Conservation (phyloP, 2,329 filamentous ascomycete genomes). For the Fusarium veterinarium region DNA sequence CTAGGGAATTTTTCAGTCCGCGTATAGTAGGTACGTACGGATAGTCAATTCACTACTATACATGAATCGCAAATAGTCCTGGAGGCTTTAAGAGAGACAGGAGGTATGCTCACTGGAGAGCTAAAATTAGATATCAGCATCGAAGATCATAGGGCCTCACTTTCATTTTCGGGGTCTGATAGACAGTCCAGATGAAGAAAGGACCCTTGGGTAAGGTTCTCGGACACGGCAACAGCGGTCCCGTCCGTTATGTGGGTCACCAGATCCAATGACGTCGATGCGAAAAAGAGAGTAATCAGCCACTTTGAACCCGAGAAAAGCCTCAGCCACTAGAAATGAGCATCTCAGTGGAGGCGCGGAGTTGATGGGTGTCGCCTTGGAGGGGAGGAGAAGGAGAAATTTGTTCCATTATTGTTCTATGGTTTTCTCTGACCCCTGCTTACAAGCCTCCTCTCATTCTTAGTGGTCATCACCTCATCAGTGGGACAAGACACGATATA, state of each 20-base stretch:
- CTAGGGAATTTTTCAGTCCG: slow-evolving; percentile 12
- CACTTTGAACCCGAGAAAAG: slow-evolving; percentile 16
- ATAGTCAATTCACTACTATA: background rate
- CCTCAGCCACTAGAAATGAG: slow-evolving; percentile 27
- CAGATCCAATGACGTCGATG: slow-evolving; percentile 20
- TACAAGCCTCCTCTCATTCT: background rate
- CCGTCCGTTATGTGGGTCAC: slow-evolving; percentile 3
- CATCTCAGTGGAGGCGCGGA: slow-evolving; percentile 24
- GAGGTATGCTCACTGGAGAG: background rate
- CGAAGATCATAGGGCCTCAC: background rate
- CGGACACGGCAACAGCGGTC: background rate
- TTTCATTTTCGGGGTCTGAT: background rate
- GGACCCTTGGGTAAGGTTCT: slow-evolving; percentile 9
- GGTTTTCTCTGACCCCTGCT: slow-evolving; percentile 26
- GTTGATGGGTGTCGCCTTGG: background rate
- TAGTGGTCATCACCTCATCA: slow-evolving; percentile 27
- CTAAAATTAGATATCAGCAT: slow-evolving; percentile 9
- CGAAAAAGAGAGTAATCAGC: slow-evolving; percentile 16
- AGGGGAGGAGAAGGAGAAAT: background rate
- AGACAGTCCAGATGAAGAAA: background rate
- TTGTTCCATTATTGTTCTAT: slow-evolving; percentile 34
- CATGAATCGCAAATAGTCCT: background rate
- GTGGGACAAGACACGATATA: slow-evolving; percentile 4
- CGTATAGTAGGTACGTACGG: background rate
- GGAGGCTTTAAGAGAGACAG: background rate